Percentiles rank a stretch among this genome's conserved stretches.
Evolutionary conservation across 164 flowering plant genomes (phyloP).

Genomic region (Sextonia rubra): DNA sequence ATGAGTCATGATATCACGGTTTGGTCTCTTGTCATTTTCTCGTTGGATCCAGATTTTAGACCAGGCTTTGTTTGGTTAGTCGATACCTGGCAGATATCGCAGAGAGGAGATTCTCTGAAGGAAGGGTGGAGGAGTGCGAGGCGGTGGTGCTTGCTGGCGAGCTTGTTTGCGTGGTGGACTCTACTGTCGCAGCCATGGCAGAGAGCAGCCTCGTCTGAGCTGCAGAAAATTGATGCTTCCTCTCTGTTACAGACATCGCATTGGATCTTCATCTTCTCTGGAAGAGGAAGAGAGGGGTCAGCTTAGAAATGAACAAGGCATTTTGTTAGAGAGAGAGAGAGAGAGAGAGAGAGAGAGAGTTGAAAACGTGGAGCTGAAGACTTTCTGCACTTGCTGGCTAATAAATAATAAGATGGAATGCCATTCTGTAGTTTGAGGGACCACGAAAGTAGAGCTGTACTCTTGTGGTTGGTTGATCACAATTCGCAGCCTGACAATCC

Average conservation of each 20-base stretch:
- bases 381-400: background rate
- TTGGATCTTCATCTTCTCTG: constrained; percentile 30
- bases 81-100: constrained; percentile 35
- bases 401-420: background rate
- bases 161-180: constrained; percentile 35
- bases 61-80: too few relatives aligned
- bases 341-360: background rate
- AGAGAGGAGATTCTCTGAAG: constrained; percentile 21
- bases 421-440: background rate
- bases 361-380: background rate
- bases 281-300: background rate
- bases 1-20: too few relatives aligned
- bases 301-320: too few relatives aligned
- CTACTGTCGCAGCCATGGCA: constrained; percentile 27
- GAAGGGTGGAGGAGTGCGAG: constrained; percentile 26
- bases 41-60: too few relatives aligned
- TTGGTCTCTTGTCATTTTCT: too few relatives aligned
- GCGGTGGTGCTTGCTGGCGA: constrained; percentile 35
- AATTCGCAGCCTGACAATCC: too few relatives aligned
- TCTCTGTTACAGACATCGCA: constrained; percentile 29
- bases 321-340: background rate
- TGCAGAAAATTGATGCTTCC: constrained; percentile 30
- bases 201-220: constrained; percentile 37
- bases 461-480: background rate
- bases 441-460: background rate